phyloP scores from a whole-genome alignment of 2,329 filamentous ascomycete genomes.

The Ophiostoma sp. region DNA sequence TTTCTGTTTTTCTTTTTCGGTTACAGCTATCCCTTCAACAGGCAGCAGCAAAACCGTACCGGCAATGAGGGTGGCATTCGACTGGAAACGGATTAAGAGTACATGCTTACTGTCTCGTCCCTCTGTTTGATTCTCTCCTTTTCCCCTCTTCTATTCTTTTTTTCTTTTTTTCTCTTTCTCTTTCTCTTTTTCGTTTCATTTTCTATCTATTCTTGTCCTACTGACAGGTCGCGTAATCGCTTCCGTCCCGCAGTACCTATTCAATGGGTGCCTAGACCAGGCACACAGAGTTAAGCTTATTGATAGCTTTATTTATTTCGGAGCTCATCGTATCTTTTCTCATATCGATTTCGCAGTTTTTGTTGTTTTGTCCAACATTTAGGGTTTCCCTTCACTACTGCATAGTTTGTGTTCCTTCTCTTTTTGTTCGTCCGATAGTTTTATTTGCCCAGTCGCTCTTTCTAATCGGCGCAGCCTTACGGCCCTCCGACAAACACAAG shows the following conservation, averaged over 20 bases:
- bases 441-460: background rate
- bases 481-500: background rate
- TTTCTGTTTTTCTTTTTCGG: background rate
- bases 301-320: background rate
- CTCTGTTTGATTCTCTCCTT: background rate
- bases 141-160: background rate
- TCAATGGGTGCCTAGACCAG: background rate
- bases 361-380: too few relatives aligned
- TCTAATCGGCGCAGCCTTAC: background rate
- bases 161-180: background rate
- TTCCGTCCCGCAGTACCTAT: too few relatives aligned
- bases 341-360: too few relatives aligned
- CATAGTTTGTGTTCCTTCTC: too few relatives aligned
- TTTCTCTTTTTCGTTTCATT: too few relatives aligned
- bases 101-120: background rate
- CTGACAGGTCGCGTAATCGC: too few relatives aligned
- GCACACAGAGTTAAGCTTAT: background rate
- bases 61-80: background rate
- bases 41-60: background rate
- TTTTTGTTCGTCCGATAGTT: background rate
- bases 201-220: too few relatives aligned
- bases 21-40: background rate
- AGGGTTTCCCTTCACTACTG: too few relatives aligned
- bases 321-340: too few relatives aligned
- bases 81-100: background rate